A percentile compares a stretch with the other conserved stretches of the same genome.
phyloP scores from a whole-genome alignment of 768 basidiomycete genomes.

The Suillus subalutaceus region DNA sequence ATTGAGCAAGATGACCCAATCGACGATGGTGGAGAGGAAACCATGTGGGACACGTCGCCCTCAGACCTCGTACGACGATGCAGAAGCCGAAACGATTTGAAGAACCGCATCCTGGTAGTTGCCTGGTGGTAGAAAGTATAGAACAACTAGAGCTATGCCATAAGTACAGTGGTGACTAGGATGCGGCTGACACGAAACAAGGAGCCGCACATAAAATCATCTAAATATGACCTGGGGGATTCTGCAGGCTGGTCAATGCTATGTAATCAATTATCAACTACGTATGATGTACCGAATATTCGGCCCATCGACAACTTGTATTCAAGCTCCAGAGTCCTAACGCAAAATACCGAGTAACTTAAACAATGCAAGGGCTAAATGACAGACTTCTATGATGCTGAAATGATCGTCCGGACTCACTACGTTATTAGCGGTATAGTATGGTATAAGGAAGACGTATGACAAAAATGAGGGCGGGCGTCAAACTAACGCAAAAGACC shows the following conservation, averaged over 20 bases:
- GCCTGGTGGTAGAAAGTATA: constrained; percentile 2
- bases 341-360: background rate
- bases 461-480: background rate
- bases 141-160: background rate
- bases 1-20: constrained; percentile 6
- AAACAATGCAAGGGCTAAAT: background rate
- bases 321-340: background rate
- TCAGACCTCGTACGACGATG: constrained; percentile 54
- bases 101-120: constrained; percentile 44
- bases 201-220: background rate
- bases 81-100: constrained; percentile 46
- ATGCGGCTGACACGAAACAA: background rate
- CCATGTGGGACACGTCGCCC: constrained; percentile 35
- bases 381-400: background rate
- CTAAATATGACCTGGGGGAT: background rate
- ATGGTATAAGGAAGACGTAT: background rate
- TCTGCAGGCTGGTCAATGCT: background rate
- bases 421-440: background rate
- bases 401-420: too few species aligned
- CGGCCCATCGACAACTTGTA: background rate
- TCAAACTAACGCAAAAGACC: constrained; percentile 7
- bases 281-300: background rate
- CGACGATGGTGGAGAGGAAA: constrained; percentile 2
- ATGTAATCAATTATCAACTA: background rate
- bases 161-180: background rate